Percentiles rank a stretch among this genome's conserved stretches.
These are phyloP conservation scores for Pisolithus marmoratus DNA, from an alignment of 768 basidiomycete genomes.

Conservation along the genomic window DNA sequence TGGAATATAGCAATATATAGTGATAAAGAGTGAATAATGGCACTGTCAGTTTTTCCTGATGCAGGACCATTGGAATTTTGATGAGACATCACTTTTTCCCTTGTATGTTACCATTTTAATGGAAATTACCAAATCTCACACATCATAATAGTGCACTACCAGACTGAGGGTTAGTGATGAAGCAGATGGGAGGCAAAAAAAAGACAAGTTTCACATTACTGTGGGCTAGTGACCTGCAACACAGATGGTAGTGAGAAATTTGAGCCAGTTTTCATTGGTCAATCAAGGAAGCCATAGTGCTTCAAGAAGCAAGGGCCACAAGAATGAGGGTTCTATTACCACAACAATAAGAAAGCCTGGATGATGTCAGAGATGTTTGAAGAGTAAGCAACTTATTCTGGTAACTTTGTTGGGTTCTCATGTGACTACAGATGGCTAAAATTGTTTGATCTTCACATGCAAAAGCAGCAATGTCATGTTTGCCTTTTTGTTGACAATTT, in stretches of 20 bases:
- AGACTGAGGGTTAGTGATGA: too few relatives aligned
- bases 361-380: conserved; percentile 32
- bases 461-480: conserved; percentile 5
- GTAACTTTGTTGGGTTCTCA: background rate
- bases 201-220: too few relatives aligned
- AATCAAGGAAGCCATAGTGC: too few relatives aligned
- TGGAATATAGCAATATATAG: too few relatives aligned
- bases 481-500: conserved; percentile 7
- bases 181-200: too few relatives aligned
- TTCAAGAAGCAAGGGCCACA: conserved; percentile 4
- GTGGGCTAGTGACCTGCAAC: too few relatives aligned
- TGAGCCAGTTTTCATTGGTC: too few relatives aligned
- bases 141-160: too few relatives aligned
- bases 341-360: conserved; percentile 35
- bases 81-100: conserved; percentile 21
- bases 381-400: conserved; percentile 11
- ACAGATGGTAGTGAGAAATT: too few relatives aligned
- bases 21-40: too few relatives aligned
- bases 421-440: conserved; percentile 19
- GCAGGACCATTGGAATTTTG: conserved; percentile 25
- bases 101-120: conserved; percentile 31
- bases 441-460: conserved; percentile 15
- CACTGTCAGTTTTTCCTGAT: too few relatives aligned
- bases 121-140: too few relatives aligned
- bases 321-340: conserved; percentile 31